Base-by-base conservation (phyloP, 352 stramenopile species). In the Pythium rhizo-oryzae region DNA sequence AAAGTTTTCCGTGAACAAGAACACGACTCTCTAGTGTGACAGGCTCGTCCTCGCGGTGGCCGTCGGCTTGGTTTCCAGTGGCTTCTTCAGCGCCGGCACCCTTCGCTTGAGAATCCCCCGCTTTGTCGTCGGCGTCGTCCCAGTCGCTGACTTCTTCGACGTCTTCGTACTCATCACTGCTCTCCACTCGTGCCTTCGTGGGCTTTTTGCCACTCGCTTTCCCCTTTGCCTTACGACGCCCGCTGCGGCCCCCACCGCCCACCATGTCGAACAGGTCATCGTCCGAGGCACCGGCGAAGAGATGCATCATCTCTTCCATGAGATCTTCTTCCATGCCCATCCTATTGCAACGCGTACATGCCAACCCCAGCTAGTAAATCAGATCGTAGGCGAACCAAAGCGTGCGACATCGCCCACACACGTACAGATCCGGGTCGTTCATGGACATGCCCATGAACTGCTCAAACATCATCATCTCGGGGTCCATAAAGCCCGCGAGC, bases 261-360 rank as follows among this genome's bases (percentile, higher is more conserved):
- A 24, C 49, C 69, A 70, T 28, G 61, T 58, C 59, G 64, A 76
- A 67, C 1, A 72, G 43, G 41, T 74, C 67, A 18, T 69, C 72
- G 33, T 61, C 65, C 19, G 66, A 64, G 1, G 69, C 70, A 8
- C 57, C 35, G 44, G 75, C 69, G 41, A 89, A 78, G 8, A 88
- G 71, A 54, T 78, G 74, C 59, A 74, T 72, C 75, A 89, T 80
- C 19, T 76, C 69, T 12, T 72, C 68, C 67, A 77, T 70, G 23
- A 91, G 73, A 12, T 87, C 79, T 11, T 69, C 72, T 28, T 91
- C 80, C 47, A 82, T 58, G 1, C 74, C 69, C n/a, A 60, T 65
- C 53, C 77, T 72, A 56, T 16, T 35, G 54, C 44, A 35, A 44
- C 24, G 8, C 13, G 54, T 18, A 60, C 54, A 50, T 0, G 8